Base-by-base conservation (phyloP, 768 basidiomycete species). In the Russula vinacea region DNA sequence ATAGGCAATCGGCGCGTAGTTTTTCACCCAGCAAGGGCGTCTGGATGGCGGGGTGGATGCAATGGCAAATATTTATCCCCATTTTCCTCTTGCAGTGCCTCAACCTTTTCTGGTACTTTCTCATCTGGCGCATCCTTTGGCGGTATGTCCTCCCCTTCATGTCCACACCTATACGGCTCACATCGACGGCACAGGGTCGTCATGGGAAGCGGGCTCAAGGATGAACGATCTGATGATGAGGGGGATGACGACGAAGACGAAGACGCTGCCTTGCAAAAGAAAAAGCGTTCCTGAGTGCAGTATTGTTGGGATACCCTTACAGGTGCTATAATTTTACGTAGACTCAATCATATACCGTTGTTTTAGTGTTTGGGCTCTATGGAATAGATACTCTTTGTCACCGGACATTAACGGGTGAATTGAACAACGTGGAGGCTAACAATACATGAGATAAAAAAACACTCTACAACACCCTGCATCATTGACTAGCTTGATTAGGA, bases 61-160 rank as follows among this genome's bases (percentile, higher is more conserved):
- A 80, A 70, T 87, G 84, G 70, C 92, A 94, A 68, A 83, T 96
- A 57, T 91, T 95, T 69, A 65, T 75, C 0, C 89, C 94, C 0
- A 76, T 98, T 61, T 66, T 85, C 7, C 76, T 92, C 0, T 79
- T 99, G 17, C 92, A 94, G 73, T 69, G 84, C 45, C 79, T 99
- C 70, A 98, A 98, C 72, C 64, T 96, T 29, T 97, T 97, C 80
- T 98, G 95, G 95, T 96, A 91, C 74, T 85, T 80, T 76, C 79
- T 94, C 32, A 94, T 98, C 78, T 75, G 83, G 73, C 85, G 92
- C 59, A 88, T 96, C 57, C 78, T 89, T 17, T 74, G 81, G 55
- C 81, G 89, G 92, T 93, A 67, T 50, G 86, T 77, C 13, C 6
- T 39, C 29, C 37, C 40, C 29, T 53, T 50, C 40, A 10, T 19